Conservation (phyloP, 2,329 filamentous ascomycete genomes). For the Teratosphaeria gauchensis region DNA sequence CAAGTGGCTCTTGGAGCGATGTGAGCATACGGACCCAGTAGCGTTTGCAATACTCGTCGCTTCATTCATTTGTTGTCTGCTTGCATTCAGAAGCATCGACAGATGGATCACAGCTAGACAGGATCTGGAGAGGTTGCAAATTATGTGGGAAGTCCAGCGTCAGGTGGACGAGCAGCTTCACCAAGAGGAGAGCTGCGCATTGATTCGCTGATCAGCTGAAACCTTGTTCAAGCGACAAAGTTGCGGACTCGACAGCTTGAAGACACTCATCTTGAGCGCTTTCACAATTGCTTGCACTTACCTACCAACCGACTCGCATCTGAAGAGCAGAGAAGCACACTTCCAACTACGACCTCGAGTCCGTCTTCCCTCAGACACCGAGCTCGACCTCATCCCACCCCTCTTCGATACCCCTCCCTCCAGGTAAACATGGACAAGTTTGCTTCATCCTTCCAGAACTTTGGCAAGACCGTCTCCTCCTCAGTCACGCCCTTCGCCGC, state of each 20-base stretch:
- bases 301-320: not conserved
- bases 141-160: not conserved
- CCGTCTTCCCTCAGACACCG: not conserved
- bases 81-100: not conserved
- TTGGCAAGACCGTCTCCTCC: constrained; percentile 55
- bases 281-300: not conserved
- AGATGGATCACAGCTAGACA: not conserved
- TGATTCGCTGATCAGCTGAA: not conserved
- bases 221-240: not conserved
- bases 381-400: not conserved
- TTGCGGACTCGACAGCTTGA: not conserved
- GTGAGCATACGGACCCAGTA: not conserved
- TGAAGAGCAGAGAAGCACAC: not conserved
- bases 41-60: not conserved
- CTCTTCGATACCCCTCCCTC: not conserved
- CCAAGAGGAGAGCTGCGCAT: not conserved
- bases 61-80: not conserved
- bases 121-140: not conserved
- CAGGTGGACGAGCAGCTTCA: not conserved
- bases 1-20: not conserved
- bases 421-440: constrained; percentile 54
- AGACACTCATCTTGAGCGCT: not conserved
- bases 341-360: not conserved
- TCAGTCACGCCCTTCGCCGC: constrained; percentile 87
- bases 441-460: constrained; percentile 60